Percentiles rank a stretch among this genome's conserved stretches.
These are phyloP conservation scores for Vigna unguiculata DNA, from an alignment of 306 rosid species.

Conservation along the genomic window DNA sequence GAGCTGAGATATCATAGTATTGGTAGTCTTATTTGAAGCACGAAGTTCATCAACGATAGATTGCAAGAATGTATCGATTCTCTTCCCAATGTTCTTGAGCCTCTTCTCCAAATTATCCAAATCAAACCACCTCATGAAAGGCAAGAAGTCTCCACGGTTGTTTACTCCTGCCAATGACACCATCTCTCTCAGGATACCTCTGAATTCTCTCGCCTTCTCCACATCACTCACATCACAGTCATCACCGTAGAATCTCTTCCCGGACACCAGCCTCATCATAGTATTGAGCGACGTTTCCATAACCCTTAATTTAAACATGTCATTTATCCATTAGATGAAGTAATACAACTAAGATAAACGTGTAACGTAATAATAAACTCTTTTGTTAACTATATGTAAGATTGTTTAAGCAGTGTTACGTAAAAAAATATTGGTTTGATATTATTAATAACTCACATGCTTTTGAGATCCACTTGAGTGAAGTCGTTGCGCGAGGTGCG, in stretches of 20 bases:
- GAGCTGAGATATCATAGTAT: conserved; percentile 5
- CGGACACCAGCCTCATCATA: too few species aligned
- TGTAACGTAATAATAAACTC: too few species aligned
- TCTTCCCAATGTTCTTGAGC: neutral
- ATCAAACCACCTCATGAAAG: neutral
- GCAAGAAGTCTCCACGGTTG: neutral
- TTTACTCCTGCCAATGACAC: neutral
- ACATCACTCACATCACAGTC: neutral
- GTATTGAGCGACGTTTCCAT: too few species aligned
- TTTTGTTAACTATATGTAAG: too few species aligned
- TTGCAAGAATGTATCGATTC: neutral
- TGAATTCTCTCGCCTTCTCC: neutral
- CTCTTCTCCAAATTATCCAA: neutral
- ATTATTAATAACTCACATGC: too few species aligned
- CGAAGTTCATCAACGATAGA: neutral
- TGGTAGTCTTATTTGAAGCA: neutral
- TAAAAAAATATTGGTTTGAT: too few species aligned
- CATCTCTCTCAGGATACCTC: neutral
- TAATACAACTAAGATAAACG: too few species aligned
- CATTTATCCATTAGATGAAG: too few species aligned
- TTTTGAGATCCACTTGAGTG: too few species aligned
- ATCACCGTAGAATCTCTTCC: neutral
- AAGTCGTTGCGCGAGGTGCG: neutral
- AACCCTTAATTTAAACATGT: too few species aligned
- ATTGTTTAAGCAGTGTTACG: too few species aligned